phyloP scores from a whole-genome alignment of 805 yeast genomes.

The Ogataea siamensis region DNA sequence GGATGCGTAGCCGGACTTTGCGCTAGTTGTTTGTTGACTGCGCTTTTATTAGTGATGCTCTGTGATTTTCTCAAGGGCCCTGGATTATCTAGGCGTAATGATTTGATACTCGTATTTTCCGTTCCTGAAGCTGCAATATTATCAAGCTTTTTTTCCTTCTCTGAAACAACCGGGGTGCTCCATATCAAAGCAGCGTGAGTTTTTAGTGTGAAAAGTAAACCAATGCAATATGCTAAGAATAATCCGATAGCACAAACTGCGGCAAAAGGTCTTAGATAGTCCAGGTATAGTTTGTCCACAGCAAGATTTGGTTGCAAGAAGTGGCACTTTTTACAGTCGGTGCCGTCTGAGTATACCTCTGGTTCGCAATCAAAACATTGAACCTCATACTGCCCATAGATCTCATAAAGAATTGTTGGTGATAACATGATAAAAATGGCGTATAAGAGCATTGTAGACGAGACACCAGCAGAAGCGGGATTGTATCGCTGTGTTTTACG shows the following conservation, averaged over 20 bases:
- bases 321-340: conserved; percentile 67
- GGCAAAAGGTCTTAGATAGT: conserved; percentile 79
- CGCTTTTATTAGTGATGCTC: neutral
- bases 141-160: conserved; percentile 34
- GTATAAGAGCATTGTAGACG: conserved; percentile 90
- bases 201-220: conserved; percentile 87
- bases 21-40: neutral
- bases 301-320: conserved; percentile 75
- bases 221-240: conserved; percentile 81
- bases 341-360: conserved; percentile 16
- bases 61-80: conserved; percentile 11
- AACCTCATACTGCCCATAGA: conserved; percentile 83
- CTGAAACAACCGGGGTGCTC: conserved; percentile 61
- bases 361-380: conserved; percentile 58
- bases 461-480: conserved; percentile 95
- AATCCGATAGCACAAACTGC: conserved; percentile 75
- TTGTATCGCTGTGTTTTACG: conserved; percentile 93
- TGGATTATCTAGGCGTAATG: conserved; percentile 22
- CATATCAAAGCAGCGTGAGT: conserved; percentile 97
- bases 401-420: conserved; percentile 85
- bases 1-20: conserved; percentile 6
- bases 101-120: conserved; percentile 28
- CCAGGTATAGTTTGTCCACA: conserved; percentile 61
- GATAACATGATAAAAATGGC: conserved; percentile 90
- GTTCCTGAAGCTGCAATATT: conserved; percentile 5